Percentiles rank a stretch among this genome's conserved stretches.
phyloP scores from a whole-genome alignment of 805 yeast genomes.

The Wickerhamiella sorbophila region DNA sequence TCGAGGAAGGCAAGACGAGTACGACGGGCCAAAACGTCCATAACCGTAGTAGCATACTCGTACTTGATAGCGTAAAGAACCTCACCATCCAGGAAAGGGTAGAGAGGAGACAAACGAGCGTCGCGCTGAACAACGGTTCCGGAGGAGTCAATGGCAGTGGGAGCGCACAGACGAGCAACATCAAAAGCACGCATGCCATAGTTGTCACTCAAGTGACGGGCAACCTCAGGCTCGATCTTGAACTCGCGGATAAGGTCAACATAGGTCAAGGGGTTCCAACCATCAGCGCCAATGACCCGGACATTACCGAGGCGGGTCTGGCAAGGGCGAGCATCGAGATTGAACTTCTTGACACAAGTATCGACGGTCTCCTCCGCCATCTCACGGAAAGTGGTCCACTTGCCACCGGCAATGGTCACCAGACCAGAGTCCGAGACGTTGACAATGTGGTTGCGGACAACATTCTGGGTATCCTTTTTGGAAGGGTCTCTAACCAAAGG shows the following conservation, averaged over 20 bases:
- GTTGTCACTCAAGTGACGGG: constrained; percentile 69
- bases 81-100: constrained; percentile 79
- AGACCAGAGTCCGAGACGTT: constrained; percentile 59
- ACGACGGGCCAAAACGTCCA: constrained; percentile 86
- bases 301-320: constrained; percentile 32
- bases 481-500: constrained; percentile 74
- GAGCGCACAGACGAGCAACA: constrained; percentile 44
- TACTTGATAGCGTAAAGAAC: constrained; percentile 63
- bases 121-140: constrained; percentile 35
- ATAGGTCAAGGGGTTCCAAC: constrained; percentile 56
- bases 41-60: constrained; percentile 78
- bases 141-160: constrained; percentile 21
- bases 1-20: constrained; percentile 85
- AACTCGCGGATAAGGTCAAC: constrained; percentile 73
- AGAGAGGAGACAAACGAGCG: constrained; percentile 25
- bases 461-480: constrained; percentile 58
- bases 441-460: constrained; percentile 81
- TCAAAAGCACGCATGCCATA: constrained; percentile 72
- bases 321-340: constrained; percentile 32
- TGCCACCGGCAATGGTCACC: constrained; percentile 88
- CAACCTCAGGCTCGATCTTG: constrained; percentile 54
- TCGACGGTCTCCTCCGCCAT: constrained; percentile 93
- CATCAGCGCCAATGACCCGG: constrained; percentile 66
- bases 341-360: constrained; percentile 40
- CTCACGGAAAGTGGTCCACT: constrained; percentile 96